Conservation (phyloP, 331 rosid genomes). For the Arachis monticola region DNA sequence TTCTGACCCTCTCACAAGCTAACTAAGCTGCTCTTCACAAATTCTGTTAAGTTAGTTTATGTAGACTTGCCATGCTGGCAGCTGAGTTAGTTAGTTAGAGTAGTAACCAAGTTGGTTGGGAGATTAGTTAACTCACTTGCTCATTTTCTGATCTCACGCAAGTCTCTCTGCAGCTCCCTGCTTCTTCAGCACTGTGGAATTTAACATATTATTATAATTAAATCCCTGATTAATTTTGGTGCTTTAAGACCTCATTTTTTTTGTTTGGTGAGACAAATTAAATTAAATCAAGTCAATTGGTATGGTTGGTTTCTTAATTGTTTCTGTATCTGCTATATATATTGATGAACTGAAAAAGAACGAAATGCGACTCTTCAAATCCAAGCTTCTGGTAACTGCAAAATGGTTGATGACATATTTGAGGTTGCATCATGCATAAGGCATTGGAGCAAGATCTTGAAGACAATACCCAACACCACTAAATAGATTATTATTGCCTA, state of each 20-base stretch:
- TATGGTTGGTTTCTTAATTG: not conserved
- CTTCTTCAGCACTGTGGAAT: no score
- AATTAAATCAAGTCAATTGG: not conserved
- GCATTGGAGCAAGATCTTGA: slow-evolving; percentile 51
- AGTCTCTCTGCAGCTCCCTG: no score
- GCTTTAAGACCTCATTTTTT: not conserved
- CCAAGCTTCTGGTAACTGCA: slow-evolving; percentile 54
- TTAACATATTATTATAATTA: not conserved
- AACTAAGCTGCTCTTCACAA: no score
- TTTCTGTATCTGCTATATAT: not conserved
- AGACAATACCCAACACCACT: slow-evolving; percentile 46
- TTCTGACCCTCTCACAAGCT: slow-evolving; percentile 3
- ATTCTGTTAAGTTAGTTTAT: no score
- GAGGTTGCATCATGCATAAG: slow-evolving; percentile 62
- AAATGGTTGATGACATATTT: slow-evolving; percentile 60
- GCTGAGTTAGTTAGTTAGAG: no score
- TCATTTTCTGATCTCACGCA: no score
- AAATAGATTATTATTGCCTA: slow-evolving; percentile 13
- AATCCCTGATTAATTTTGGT: not conserved
- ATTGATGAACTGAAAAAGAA: not conserved
- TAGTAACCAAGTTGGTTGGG: no score
- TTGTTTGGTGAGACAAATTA: not conserved
- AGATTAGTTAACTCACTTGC: no score
- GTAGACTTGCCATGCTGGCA: no score
- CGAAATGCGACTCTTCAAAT: slow-evolving; percentile 50